Evolutionary conservation across 2,329 filamentous ascomycete genomes (phyloP).

Genomic region (Diaporthe citrichinensis): DNA sequence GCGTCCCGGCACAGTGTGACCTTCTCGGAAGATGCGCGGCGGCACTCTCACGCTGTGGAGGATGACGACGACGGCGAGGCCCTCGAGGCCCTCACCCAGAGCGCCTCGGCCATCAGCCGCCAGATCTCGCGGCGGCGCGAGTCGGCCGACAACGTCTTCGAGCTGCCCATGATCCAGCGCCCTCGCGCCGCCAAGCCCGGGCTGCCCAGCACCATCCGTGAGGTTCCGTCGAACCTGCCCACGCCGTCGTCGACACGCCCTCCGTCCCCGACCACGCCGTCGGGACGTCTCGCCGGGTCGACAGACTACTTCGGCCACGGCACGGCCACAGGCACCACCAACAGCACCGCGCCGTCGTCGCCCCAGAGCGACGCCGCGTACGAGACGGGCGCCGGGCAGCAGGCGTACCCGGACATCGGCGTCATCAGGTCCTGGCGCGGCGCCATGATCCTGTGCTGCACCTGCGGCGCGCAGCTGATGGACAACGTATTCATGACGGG

Average conservation of each 20-base stretch:
- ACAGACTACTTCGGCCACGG: slow-evolving; percentile 18
- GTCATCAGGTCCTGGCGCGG: slow-evolving; percentile 53
- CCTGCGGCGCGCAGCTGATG: slow-evolving; percentile 58
- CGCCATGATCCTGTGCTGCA: slow-evolving; percentile 54
- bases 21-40: slow-evolving; percentile 12
- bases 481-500: slow-evolving; percentile 61
- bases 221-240: slow-evolving; percentile 35
- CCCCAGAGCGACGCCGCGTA: slow-evolving; percentile 23
- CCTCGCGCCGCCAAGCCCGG: slow-evolving; percentile 35
- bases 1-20: slow-evolving; percentile 31
- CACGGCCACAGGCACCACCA: not conserved
- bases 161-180: slow-evolving; percentile 37
- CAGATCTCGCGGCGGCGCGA: slow-evolving; percentile 25
- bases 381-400: slow-evolving; percentile 26
- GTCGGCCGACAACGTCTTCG: slow-evolving; percentile 35
- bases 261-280: slow-evolving; percentile 26
- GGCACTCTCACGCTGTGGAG: slow-evolving; percentile 29
- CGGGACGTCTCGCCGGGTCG: not conserved
- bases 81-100: slow-evolving; percentile 34
- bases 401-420: slow-evolving; percentile 40
- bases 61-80: slow-evolving; percentile 6
- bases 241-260: slow-evolving; percentile 33
- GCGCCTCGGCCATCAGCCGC: slow-evolving; percentile 34
- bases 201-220: slow-evolving; percentile 35
- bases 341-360: slow-evolving; percentile 5